A percentile compares a stretch with the other conserved stretches of the same genome.
phyloP scores from a whole-genome alignment of 2,329 filamentous ascomycete species.

The Talaromyces piceae region DNA sequence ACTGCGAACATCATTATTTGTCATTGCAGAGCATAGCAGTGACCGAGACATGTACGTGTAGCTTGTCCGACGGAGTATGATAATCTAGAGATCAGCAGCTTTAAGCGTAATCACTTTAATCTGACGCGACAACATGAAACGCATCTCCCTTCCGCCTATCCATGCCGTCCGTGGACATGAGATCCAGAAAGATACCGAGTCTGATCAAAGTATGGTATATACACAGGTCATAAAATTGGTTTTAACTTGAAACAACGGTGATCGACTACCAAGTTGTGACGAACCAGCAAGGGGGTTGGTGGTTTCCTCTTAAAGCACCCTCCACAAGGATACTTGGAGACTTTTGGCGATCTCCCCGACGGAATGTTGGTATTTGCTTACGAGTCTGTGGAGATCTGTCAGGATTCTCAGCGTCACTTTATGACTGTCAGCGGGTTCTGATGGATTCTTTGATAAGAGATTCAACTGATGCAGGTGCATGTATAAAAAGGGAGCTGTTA shows the following conservation, averaged over 20 bases:
- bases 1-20: neutral
- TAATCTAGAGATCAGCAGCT: neutral
- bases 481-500: neutral
- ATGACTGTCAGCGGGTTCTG: neutral
- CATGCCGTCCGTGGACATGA: neutral
- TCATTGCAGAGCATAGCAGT: neutral
- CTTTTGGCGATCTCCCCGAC: neutral
- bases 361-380: neutral
- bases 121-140: neutral
- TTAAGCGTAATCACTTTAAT: neutral
- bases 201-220: neutral
- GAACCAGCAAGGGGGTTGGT: neutral
- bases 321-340: neutral
- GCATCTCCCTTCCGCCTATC: neutral
- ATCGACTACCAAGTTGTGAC: neutral
- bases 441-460: neutral
- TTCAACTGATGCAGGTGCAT: neutral
- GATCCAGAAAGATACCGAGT: neutral
- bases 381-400: neutral
- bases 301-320: neutral
- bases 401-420: neutral
- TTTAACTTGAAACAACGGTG: neutral
- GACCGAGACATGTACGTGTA: neutral
- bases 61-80: neutral
- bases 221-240: too few species aligned